Evolutionary conservation across 169 alveolate species (phyloP).

Genomic region (Cytauxzoon felis): DNA sequence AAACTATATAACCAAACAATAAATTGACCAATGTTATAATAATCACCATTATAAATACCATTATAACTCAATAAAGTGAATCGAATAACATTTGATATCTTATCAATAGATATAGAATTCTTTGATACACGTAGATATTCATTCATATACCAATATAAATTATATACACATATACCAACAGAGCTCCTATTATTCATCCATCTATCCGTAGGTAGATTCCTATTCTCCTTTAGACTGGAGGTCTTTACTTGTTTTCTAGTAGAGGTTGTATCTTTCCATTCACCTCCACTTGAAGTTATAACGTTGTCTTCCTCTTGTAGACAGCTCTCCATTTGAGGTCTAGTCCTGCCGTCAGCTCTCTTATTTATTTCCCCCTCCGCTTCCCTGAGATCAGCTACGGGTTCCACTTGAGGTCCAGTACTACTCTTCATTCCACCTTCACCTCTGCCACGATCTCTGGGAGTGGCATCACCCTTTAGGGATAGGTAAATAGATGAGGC

Average conservation of each 20-base stretch:
- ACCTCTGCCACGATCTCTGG: no score
- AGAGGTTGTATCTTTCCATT: neutral
- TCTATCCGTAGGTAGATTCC: neutral
- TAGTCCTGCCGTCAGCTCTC: no score
- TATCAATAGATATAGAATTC: slow-evolving; percentile 30
- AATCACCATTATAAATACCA: neutral
- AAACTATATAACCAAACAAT: neutral
- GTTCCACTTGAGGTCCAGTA: no score
- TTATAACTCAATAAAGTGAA: slow-evolving; percentile 18
- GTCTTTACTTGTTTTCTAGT: neutral
- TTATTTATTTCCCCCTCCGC: no score
- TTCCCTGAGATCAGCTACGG: no score
- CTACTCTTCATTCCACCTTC: no score
- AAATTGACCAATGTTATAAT: neutral
- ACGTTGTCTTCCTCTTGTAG: neutral
- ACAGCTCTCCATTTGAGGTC: neutral
- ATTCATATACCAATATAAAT: slow-evolving; percentile 50
- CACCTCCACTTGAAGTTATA: neutral
- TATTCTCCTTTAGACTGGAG: neutral
- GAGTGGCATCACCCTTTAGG: no score
- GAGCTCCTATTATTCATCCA: neutral
- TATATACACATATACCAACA: no score
- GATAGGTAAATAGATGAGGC: no score
- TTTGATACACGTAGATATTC: slow-evolving; percentile 37
- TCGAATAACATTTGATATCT: slow-evolving; percentile 45